A percentile compares a stretch with the other conserved stretches of the same genome.
Evolutionary conservation across 2,329 filamentous ascomycete genomes (phyloP).

Genomic region (Verticillium dahliae): DNA sequence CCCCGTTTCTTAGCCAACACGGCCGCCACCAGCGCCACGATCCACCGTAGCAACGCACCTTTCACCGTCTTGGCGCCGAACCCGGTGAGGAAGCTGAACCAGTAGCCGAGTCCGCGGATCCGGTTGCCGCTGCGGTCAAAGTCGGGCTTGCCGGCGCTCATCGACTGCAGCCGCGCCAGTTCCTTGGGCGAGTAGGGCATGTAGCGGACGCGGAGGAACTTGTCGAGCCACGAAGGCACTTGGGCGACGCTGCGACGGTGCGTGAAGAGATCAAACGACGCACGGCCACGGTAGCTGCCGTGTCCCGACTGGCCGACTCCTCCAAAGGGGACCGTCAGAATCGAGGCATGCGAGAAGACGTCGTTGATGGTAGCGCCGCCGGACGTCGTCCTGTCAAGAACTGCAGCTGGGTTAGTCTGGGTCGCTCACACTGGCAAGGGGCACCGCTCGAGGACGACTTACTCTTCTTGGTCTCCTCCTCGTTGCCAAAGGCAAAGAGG

Average conservation of each 20-base stretch:
- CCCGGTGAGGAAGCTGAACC: conserved; percentile 41
- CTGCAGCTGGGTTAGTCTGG: conserved; percentile 24
- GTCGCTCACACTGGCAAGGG: background rate
- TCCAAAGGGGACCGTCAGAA: conserved; percentile 71
- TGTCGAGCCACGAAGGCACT: conserved; percentile 63
- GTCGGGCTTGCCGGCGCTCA: conserved; percentile 42
- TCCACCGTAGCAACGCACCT: conserved; percentile 47
- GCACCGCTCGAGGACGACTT: conserved; percentile 18
- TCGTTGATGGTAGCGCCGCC: conserved; percentile 63
- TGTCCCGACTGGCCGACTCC: conserved; percentile 75
- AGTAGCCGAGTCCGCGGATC: conserved; percentile 46
- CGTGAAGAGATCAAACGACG: conserved; percentile 64
- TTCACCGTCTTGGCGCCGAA: conserved; percentile 43
- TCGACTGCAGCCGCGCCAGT: conserved; percentile 34
- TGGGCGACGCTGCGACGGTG: conserved; percentile 51
- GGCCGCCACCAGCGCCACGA: conserved; percentile 31
- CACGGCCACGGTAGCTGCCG: conserved; percentile 70
- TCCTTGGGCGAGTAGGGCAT: conserved; percentile 49
- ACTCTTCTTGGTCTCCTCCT: conserved; percentile 70
- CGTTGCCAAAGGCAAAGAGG: conserved; percentile 79
- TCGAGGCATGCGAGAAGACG: conserved; percentile 47
- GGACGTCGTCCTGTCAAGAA: conserved; percentile 57
- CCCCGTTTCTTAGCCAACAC: conserved; percentile 24
- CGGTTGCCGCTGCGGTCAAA: conserved; percentile 56
- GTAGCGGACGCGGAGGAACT: conserved; percentile 60